These are phyloP conservation scores for Atkinsonella texensis DNA, from an alignment of 2,329 filamentous ascomycete genomes.

Conservation along the genomic window DNA sequence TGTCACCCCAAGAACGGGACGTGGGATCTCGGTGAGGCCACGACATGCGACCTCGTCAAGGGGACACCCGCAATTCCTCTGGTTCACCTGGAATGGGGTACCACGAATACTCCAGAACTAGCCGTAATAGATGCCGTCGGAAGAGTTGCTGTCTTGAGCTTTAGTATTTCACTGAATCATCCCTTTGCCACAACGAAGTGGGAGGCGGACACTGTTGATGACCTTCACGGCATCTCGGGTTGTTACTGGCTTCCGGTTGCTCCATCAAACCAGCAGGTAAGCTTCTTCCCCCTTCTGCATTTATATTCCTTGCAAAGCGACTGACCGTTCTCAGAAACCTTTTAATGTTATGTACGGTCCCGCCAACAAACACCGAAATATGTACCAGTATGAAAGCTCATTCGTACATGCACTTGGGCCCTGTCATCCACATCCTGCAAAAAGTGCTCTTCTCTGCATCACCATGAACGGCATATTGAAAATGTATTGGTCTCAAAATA, in stretches of 20 bases:
- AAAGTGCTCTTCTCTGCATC: conserved; percentile 65
- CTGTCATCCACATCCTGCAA: conserved; percentile 57
- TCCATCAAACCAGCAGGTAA: conserved; percentile 29
- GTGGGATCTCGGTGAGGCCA: conserved; percentile 69
- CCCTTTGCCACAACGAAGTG: conserved; percentile 50
- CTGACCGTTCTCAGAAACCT: conserved; percentile 19
- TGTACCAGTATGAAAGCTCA: conserved; percentile 59
- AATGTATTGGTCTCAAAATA: conserved; percentile 67
- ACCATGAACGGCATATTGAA: conserved; percentile 63
- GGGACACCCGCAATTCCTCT: conserved; percentile 54
- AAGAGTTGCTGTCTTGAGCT: conserved; percentile 61
- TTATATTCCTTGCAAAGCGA: not conserved
- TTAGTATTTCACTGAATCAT: conserved; percentile 61
- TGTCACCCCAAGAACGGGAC: conserved; percentile 55
- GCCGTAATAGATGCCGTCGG: conserved; percentile 73
- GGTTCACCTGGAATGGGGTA: conserved; percentile 73
- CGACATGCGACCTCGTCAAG: conserved; percentile 46
- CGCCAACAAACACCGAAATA: conserved; percentile 46
- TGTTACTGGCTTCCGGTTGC: conserved; percentile 70
- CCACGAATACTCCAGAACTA: conserved; percentile 61
- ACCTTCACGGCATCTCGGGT: conserved; percentile 68
- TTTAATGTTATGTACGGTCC: conserved; percentile 44
- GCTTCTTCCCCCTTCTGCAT: not conserved
- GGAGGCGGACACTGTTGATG: conserved; percentile 57
- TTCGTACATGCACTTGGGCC: conserved; percentile 57